Percentiles rank a stretch among this genome's conserved stretches.
phyloP scores from a whole-genome alignment of 2,329 filamentous ascomycete species.

The Cladosporium halotolerans region DNA sequence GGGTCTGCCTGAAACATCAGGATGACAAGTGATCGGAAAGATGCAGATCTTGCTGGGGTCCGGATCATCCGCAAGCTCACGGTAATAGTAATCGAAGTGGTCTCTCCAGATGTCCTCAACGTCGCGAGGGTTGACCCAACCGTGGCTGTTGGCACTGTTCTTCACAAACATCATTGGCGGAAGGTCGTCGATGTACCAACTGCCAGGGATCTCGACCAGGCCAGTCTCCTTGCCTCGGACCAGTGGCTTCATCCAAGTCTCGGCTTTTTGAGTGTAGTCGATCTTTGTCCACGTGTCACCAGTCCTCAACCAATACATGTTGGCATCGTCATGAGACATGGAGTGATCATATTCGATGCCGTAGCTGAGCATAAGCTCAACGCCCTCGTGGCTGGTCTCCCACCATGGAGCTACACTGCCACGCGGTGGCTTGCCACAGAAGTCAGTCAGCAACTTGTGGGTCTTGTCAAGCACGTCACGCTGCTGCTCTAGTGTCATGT shows the following conservation, averaged over 20 bases:
- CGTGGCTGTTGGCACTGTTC: constrained; percentile 55
- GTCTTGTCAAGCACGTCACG: constrained; percentile 67
- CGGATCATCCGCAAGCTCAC: constrained; percentile 64
- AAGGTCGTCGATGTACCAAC: constrained; percentile 48
- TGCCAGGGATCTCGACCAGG: constrained; percentile 56
- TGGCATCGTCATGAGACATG: constrained; percentile 58
- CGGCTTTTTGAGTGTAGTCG: constrained; percentile 55
- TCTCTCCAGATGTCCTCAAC: constrained; percentile 60
- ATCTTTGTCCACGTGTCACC: constrained; percentile 62
- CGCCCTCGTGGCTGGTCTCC: constrained; percentile 63
- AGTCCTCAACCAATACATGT: constrained; percentile 56
- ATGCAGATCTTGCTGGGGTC: constrained; percentile 32
- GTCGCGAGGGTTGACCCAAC: constrained; percentile 48
- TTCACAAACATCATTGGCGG: constrained; percentile 66
- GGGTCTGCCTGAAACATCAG: constrained; percentile 58
- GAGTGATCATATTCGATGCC: constrained; percentile 64
- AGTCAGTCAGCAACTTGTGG: constrained; percentile 61
- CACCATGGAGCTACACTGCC: constrained; percentile 68
- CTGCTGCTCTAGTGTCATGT: constrained; percentile 69
- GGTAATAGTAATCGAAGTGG: constrained; percentile 66
- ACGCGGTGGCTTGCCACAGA: constrained; percentile 61
- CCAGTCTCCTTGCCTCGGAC: constrained; percentile 53
- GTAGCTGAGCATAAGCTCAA: constrained; percentile 56
- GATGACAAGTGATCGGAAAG: constrained; percentile 70
- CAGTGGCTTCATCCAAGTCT: constrained; percentile 61